These are phyloP conservation scores for Saururus chinensis DNA, from an alignment of 164 flowering plant species.

Conservation along the genomic window DNA sequence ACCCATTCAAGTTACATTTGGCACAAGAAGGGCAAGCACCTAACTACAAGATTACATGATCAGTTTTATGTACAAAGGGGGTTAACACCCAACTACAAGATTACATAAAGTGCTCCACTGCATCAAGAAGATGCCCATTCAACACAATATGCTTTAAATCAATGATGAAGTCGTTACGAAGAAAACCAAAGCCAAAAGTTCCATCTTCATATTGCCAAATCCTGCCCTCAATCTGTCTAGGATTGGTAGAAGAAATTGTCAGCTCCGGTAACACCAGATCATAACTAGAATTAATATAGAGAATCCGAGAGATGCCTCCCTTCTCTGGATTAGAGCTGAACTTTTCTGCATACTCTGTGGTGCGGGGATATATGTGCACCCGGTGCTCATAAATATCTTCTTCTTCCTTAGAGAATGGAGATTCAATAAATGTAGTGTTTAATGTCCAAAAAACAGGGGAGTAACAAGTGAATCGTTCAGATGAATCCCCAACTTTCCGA, in stretches of 20 bases:
- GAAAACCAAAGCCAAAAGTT: slow-evolving; percentile 85
- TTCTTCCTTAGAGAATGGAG: slow-evolving; percentile 67
- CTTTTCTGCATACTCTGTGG: slow-evolving; percentile 5
- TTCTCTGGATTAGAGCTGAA: slow-evolving; percentile 11
- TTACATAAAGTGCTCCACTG: slow-evolving; percentile 10
- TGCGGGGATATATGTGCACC: slow-evolving; percentile 41
- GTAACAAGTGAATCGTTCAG: slow-evolving; percentile 29
- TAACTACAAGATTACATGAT: too few species aligned
- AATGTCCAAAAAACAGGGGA: slow-evolving; percentile 82
- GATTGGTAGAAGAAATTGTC: slow-evolving; percentile 25
- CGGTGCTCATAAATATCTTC: slow-evolving; percentile 45
- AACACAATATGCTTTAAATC: slow-evolving; percentile 59
- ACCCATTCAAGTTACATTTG: too few species aligned
- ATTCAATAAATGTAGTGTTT: slow-evolving; percentile 37
- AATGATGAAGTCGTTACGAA: slow-evolving; percentile 47
- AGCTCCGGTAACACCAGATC: slow-evolving; percentile 47
- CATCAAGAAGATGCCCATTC: slow-evolving; percentile 47
- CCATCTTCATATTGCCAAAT: slow-evolving; percentile 80
- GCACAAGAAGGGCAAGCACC: too few species aligned
- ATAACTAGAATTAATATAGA: slow-evolving; percentile 61
- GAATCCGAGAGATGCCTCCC: slow-evolving; percentile 44
- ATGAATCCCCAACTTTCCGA: slow-evolving; percentile 55
- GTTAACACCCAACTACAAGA: too few species aligned
- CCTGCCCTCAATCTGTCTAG: slow-evolving; percentile 56
- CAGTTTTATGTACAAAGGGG: too few species aligned